Evolutionary conservation across 768 basidiomycete genomes (phyloP).

Genomic region (Boletus coccyginus): DNA sequence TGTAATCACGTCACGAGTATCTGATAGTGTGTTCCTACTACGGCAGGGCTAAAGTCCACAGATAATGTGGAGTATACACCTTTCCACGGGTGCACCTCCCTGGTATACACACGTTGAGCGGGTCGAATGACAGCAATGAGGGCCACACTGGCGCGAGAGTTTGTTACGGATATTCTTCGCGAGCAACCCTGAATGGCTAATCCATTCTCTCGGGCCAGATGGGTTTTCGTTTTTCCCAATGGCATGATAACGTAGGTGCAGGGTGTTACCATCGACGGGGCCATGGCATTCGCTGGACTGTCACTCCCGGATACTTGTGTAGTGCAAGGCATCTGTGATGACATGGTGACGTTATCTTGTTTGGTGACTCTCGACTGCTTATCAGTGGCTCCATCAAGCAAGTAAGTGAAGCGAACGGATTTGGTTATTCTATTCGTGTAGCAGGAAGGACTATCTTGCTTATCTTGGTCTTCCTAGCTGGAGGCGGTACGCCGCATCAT

Average conservation of each 20-base stretch:
- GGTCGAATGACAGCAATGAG: not conserved
- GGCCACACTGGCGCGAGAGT: not conserved
- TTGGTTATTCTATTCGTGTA: no score
- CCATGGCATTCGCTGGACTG: not conserved
- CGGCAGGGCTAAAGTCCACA: not conserved
- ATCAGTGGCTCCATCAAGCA: no score
- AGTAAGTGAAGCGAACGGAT: no score
- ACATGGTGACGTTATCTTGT: not conserved
- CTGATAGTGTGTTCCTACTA: no score
- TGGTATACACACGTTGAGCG: not conserved
- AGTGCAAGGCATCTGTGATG: no score
- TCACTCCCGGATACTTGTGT: not conserved
- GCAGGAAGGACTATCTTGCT: not conserved
- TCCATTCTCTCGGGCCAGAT: not conserved
- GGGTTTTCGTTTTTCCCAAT: constrained; percentile 14
- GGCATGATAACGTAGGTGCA: not conserved
- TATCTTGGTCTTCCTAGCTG: not conserved
- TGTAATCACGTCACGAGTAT: no score
- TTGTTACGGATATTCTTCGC: not conserved
- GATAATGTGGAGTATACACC: not conserved
- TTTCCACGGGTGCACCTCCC: constrained; percentile 10
- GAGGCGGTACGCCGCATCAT: not conserved
- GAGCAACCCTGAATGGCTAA: not conserved
- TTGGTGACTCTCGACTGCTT: not conserved
- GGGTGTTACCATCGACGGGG: not conserved